Conservation (phyloP, 2,329 filamentous ascomycete species). For the Beauveria medogensis region DNA sequence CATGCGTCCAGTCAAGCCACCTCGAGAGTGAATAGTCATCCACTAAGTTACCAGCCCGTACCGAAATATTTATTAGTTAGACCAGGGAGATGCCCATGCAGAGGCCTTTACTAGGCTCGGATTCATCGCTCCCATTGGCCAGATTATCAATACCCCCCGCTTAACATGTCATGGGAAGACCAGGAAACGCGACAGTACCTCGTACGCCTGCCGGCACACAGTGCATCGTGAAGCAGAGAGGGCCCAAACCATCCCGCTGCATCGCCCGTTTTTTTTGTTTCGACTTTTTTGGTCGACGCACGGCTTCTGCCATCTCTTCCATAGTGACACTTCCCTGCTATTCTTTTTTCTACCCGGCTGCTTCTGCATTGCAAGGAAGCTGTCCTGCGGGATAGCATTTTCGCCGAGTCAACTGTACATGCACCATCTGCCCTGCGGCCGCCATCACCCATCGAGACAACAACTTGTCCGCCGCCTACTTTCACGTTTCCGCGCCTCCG, state of each 20-base stretch:
- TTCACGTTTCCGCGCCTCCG: background rate
- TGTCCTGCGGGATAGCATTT: background rate
- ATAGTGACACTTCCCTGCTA: background rate
- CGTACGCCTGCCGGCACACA: too few species aligned
- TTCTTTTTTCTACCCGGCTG: background rate
- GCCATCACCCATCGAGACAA: background rate
- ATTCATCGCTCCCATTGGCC: slow-evolving; percentile 24
- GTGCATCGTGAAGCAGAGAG: slow-evolving; percentile 1
- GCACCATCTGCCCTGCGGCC: background rate
- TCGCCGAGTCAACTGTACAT: background rate
- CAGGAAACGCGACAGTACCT: slow-evolving; percentile 18
- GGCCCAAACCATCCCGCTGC: background rate
- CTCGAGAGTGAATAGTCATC: too few species aligned
- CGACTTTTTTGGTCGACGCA: background rate
- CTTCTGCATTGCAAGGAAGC: background rate
- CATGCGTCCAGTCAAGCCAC: too few species aligned
- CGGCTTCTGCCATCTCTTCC: background rate
- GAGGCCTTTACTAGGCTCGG: slow-evolving; percentile 5
- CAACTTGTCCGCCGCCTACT: background rate
- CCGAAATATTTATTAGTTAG: too few species aligned
- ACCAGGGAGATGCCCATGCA: background rate
- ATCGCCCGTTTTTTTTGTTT: slow-evolving; percentile 9
- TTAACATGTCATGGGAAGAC: slow-evolving; percentile 29
- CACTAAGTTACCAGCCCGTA: too few species aligned
- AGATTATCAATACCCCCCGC: slow-evolving; percentile 23